Conservation (phyloP, 306 rosid genomes). For the Leucaena leucocephala region DNA sequence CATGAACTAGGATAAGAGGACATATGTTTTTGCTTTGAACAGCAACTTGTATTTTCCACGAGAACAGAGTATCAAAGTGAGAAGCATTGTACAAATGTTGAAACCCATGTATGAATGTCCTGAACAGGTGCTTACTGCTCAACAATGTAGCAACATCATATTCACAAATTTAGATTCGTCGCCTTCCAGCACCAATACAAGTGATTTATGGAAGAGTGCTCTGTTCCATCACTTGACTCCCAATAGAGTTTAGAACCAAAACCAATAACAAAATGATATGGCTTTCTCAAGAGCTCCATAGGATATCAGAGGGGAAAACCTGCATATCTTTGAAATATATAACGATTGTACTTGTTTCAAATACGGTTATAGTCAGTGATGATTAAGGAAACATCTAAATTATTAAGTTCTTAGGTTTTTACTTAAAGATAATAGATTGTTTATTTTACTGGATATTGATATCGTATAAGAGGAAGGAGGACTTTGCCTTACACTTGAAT, state of each 20-base stretch:
- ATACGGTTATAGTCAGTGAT: too few relatives aligned
- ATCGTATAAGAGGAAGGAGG: too few relatives aligned
- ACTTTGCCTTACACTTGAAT: too few relatives aligned
- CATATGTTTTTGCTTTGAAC: constrained; percentile 13
- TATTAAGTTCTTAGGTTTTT: too few relatives aligned
- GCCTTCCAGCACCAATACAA: constrained; percentile 3
- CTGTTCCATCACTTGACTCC: background rate
- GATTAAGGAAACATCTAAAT: too few relatives aligned
- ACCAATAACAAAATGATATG: background rate
- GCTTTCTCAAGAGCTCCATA: too few relatives aligned
- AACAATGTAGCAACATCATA: background rate
- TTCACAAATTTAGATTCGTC: background rate
- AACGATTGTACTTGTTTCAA: too few relatives aligned
- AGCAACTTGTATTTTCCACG: background rate
- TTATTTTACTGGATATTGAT: too few relatives aligned
- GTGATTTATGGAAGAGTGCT: background rate
- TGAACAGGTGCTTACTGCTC: constrained; percentile 6
- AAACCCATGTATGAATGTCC: background rate
- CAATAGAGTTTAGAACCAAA: background rate
- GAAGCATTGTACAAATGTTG: constrained; percentile 3
- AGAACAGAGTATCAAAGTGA: constrained; percentile 4
- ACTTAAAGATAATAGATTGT: too few relatives aligned
- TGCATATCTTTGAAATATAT: too few relatives aligned
- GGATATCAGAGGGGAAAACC: too few relatives aligned
- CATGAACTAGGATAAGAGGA: constrained; percentile 10